Evolutionary conservation across 371 early-diverging fungal species (phyloP).

Genomic region (Mortierella sp.): DNA sequence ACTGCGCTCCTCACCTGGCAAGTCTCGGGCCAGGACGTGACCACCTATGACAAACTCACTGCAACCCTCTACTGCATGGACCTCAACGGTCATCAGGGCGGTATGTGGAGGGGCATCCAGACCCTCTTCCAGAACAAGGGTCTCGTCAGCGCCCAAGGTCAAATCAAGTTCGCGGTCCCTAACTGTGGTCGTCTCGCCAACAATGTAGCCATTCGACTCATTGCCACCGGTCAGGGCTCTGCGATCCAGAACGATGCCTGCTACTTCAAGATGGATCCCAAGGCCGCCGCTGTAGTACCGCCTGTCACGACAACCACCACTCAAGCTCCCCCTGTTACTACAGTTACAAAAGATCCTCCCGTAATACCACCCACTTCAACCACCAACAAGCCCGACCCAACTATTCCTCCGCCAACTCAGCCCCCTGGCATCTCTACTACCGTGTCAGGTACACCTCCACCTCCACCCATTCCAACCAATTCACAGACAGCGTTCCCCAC

Average conservation of each 20-base stretch:
- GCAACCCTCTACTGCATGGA: slow-evolving; percentile 55
- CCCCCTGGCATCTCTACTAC: not conserved
- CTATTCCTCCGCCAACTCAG: not conserved
- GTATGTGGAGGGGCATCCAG: slow-evolving; percentile 32
- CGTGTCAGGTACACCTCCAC: not conserved
- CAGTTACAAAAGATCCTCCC: not conserved
- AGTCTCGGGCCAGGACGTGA: not conserved
- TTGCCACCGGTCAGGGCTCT: slow-evolving; percentile 10
- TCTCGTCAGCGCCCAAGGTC: not conserved
- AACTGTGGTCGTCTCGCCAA: slow-evolving; percentile 31
- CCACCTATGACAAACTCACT: slow-evolving; percentile 16
- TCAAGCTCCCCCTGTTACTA: not conserved
- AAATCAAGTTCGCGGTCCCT: slow-evolving; percentile 30
- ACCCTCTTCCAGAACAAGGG: slow-evolving; percentile 31
- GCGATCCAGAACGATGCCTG: slow-evolving; percentile 17
- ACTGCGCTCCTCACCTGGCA: slow-evolving; percentile 19
- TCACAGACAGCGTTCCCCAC: not conserved
- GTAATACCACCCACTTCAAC: not conserved
- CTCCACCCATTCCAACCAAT: not conserved
- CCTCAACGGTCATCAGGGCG: slow-evolving; percentile 28
- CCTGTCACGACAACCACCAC: slow-evolving; percentile 2
- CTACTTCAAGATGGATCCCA: slow-evolving; percentile 36
- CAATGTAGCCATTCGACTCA: slow-evolving; percentile 39
- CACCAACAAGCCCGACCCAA: not conserved
- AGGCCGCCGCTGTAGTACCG: not conserved